Percentiles rank a stretch among this genome's conserved stretches.
Conservation (phyloP, 2,329 filamentous ascomycete genomes). For the Aspergillus texensis region DNA sequence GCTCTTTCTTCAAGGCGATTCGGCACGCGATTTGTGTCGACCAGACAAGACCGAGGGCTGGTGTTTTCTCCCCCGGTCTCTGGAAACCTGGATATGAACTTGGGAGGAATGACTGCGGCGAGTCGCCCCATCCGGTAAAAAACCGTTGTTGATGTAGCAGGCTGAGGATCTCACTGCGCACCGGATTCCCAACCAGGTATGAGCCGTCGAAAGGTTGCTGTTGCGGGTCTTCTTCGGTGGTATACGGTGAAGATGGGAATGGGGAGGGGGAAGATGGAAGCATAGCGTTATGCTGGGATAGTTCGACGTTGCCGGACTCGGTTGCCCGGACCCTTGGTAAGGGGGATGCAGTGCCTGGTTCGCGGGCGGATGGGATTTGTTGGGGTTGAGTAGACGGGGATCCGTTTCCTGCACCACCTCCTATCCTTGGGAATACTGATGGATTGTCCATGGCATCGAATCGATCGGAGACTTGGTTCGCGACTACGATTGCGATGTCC, state of each 20-base stretch:
- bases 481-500: slow-evolving; percentile 81
- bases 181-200: slow-evolving; percentile 43
- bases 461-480: slow-evolving; percentile 93
- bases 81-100: slow-evolving; percentile 16
- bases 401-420: background rate
- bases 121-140: slow-evolving; percentile 94
- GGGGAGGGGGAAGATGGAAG: slow-evolving; percentile 29
- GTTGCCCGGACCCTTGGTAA: slow-evolving; percentile 16
- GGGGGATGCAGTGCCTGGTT: slow-evolving; percentile 24
- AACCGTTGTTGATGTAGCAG: slow-evolving; percentile 90
- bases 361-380: slow-evolving; percentile 20
- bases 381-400: slow-evolving; percentile 17
- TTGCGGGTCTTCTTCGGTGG: slow-evolving; percentile 29
- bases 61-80: slow-evolving; percentile 67
- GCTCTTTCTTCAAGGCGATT: slow-evolving; percentile 76
- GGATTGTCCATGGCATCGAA: slow-evolving; percentile 54
- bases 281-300: slow-evolving; percentile 19
- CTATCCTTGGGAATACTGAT: background rate
- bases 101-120: slow-evolving; percentile 34
- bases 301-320: slow-evolving; percentile 18
- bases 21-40: slow-evolving; percentile 83
- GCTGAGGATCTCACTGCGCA: slow-evolving; percentile 60
- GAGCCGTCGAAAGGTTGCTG: slow-evolving; percentile 30
- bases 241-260: slow-evolving; percentile 32
- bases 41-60: slow-evolving; percentile 86